Conservation (phyloP, 176 grass and related monocot genomes). For the Dactylis glomerata region DNA sequence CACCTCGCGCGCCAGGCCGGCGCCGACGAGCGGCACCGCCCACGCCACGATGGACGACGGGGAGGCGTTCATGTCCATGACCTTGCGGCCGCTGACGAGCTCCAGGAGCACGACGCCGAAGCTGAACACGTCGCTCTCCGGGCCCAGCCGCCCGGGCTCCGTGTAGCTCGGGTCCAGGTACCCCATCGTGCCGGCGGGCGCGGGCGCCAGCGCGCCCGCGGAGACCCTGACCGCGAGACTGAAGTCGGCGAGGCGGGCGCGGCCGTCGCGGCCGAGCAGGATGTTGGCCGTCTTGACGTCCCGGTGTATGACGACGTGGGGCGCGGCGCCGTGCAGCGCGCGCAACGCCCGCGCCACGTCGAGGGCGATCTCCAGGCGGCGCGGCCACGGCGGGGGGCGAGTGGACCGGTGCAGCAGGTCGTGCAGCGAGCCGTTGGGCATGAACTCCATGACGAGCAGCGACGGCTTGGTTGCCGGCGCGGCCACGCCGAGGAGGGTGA, state of each 20-base stretch:
- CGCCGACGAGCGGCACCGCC: constrained; percentile 49
- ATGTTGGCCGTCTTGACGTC: constrained; percentile 94
- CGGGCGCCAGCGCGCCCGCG: not conserved
- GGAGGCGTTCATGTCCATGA: constrained; percentile 62
- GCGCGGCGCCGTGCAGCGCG: constrained; percentile 54
- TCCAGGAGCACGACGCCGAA: constrained; percentile 89
- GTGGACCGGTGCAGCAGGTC: constrained; percentile 64
- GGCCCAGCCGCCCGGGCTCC: constrained; percentile 59
- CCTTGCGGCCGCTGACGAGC: constrained; percentile 92
- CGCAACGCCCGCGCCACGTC: constrained; percentile 66
- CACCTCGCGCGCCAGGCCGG: constrained; percentile 25
- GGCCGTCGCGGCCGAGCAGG: constrained; percentile 53
- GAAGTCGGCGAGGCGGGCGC: constrained; percentile 81
- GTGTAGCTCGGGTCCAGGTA: constrained; percentile 97
- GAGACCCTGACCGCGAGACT: constrained; percentile 66
- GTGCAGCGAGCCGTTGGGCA: constrained; percentile 81
- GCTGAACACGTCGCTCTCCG: constrained; percentile 92
- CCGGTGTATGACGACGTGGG: constrained; percentile 60
- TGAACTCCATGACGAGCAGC: constrained; percentile 84
- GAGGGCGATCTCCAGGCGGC: constrained; percentile 54
- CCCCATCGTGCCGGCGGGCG: constrained; percentile 86
- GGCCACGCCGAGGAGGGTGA: constrained; percentile 56
- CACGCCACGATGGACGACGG: constrained; percentile 78
- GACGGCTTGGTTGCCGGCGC: not conserved
- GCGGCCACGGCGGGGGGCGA: constrained; percentile 63